Conservation (phyloP, 2,329 filamentous ascomycete genomes). For the Epichloe festucae region DNA sequence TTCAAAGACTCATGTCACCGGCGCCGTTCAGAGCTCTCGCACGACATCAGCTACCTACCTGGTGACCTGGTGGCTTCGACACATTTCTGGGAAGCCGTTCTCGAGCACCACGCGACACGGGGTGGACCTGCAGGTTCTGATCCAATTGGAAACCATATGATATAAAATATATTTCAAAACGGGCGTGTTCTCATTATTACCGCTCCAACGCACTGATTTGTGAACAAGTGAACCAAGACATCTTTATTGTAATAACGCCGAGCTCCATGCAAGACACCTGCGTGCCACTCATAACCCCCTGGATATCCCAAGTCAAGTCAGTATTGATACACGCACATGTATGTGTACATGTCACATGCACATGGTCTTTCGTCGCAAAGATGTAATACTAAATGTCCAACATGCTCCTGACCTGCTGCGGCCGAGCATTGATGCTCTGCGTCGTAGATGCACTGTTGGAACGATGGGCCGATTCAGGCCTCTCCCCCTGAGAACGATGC, state of each 20-base stretch:
- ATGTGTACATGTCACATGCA: too few species aligned
- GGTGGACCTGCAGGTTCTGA: neutral
- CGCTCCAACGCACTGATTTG: neutral
- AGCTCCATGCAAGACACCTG: neutral
- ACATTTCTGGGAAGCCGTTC: too few species aligned
- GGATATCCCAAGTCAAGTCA: too few species aligned
- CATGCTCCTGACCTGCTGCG: constrained; percentile 46
- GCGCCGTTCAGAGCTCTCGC: too few species aligned
- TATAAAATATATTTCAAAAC: neutral
- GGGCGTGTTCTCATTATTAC: neutral
- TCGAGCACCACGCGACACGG: too few species aligned
- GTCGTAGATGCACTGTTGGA: constrained; percentile 33
- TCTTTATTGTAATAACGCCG: neutral
- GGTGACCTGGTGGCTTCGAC: too few species aligned
- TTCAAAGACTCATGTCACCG: too few species aligned
- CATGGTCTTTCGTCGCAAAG: neutral
- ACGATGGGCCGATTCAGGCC: constrained; percentile 22
- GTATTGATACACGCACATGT: too few species aligned
- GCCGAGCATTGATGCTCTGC: constrained; percentile 32
- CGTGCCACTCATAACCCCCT: neutral
- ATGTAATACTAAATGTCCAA: constrained; percentile 32
- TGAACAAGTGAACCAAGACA: neutral
- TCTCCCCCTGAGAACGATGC: constrained; percentile 11
- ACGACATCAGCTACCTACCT: too few species aligned
- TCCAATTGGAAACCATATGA: neutral